These are phyloP conservation scores for Talaromyces rugulosus DNA, from an alignment of 2,329 filamentous ascomycete genomes.

Conservation along the genomic window DNA sequence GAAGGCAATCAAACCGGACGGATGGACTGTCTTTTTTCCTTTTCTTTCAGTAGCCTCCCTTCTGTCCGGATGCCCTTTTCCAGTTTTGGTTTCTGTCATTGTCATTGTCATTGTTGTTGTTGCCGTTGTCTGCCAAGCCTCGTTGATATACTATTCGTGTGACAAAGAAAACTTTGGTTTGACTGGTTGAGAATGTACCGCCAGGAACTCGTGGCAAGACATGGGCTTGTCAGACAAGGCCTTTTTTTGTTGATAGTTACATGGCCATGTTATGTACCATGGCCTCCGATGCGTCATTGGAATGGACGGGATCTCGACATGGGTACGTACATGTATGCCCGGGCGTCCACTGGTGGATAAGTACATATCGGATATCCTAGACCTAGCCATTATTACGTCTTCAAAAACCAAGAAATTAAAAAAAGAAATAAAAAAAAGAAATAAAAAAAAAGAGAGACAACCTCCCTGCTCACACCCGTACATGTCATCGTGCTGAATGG, in stretches of 20 bases:
- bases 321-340: neutral
- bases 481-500: neutral
- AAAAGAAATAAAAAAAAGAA: neutral
- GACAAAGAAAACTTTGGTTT: neutral
- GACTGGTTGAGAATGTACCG: too few species aligned
- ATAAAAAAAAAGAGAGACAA: neutral
- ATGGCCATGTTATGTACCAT: neutral
- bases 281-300: neutral
- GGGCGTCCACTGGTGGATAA: neutral
- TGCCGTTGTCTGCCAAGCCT: neutral
- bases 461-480: neutral
- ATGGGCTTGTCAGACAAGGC: neutral
- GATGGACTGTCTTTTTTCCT: neutral
- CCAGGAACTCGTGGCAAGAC: neutral
- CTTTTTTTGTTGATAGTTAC: neutral
- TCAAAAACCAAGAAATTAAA: neutral
- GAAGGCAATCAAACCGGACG: neutral
- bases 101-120: too few species aligned
- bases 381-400: neutral
- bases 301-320: neutral
- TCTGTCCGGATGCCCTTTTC: neutral
- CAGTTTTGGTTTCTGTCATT: neutral
- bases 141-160: neutral
- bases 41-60: neutral
- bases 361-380: neutral